A percentile compares a stretch with the other conserved stretches of the same genome.
Evolutionary conservation across 148 eudicot species (phyloP).

Genomic region (Chenopodium berlandieri): DNA sequence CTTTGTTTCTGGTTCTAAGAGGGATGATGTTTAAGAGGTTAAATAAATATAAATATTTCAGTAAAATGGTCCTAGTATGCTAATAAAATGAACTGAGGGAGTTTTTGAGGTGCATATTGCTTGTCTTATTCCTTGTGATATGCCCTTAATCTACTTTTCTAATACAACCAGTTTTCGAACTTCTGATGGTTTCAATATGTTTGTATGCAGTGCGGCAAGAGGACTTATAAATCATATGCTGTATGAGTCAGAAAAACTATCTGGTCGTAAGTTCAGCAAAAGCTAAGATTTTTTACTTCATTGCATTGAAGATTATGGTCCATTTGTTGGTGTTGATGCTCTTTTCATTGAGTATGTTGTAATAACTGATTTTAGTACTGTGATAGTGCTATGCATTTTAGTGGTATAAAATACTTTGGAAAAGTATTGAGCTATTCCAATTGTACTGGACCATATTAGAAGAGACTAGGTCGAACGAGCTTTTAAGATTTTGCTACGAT

Average conservation of each 20-base stretch:
- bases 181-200: not conserved
- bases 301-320: slow-evolving; percentile 19
- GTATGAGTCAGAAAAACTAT: slow-evolving; percentile 36
- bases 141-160: not conserved
- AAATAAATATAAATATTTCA: not conserved
- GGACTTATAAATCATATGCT: slow-evolving; percentile 46
- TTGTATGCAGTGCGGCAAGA: slow-evolving; percentile 44
- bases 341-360: not conserved
- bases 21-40: not conserved
- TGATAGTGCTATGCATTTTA: not conserved
- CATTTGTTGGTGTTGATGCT: not conserved
- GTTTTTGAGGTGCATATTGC: not conserved
- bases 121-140: not conserved
- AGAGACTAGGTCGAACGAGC: not conserved
- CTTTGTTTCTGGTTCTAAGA: too few species aligned
- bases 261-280: slow-evolving; percentile 40
- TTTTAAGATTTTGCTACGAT: not conserved
- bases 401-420: not conserved
- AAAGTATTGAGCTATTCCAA: not conserved
- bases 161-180: not conserved
- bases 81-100: not conserved
- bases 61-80: not conserved
- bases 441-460: not conserved
- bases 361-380: not conserved
- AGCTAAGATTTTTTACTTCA: slow-evolving; percentile 17